These are phyloP conservation scores for Ochromonas danica DNA, from an alignment of 108 stramenopile genomes.

Conservation along the genomic window DNA sequence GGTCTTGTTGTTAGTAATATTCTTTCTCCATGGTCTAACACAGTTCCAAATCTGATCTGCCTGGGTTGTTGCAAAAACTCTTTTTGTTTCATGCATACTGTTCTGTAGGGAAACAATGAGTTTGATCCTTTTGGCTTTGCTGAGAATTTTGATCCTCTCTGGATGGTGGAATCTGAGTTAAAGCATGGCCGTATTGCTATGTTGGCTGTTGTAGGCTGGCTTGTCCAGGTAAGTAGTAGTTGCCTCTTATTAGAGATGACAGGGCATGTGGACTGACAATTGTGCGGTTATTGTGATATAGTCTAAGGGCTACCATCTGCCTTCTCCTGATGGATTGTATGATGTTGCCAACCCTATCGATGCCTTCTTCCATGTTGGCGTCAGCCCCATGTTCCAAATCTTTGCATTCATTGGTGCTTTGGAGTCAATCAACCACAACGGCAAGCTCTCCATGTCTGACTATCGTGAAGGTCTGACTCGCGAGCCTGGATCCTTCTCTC, in stretches of 20 bases:
- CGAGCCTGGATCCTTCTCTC: constrained; percentile 49
- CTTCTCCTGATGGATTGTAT: no score
- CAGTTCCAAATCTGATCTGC: no score
- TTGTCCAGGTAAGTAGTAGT: constrained; percentile 39
- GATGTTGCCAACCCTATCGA: constrained; percentile 51
- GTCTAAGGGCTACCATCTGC: no score
- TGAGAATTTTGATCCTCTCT: constrained; percentile 90
- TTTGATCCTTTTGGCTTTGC: constrained; percentile 94
- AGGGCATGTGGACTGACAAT: no score
- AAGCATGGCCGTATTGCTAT: constrained; percentile 94
- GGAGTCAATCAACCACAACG: constrained; percentile 49
- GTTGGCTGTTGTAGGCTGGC: constrained; percentile 82
- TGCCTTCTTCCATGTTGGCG: constrained; percentile 48
- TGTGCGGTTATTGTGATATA: no score
- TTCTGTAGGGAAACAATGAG: background rate
- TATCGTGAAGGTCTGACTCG: constrained; percentile 43
- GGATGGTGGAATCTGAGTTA: constrained; percentile 94
- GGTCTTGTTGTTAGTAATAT: constrained; percentile 78
- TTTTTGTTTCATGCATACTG: no score
- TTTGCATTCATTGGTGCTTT: constrained; percentile 51
- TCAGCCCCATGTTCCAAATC: constrained; percentile 53
- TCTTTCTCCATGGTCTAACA: background rate
- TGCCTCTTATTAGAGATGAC: no score
- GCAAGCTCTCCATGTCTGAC: constrained; percentile 51
- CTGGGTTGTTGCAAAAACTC: no score